These are phyloP conservation scores for Tephrocybe sp. DNA, from an alignment of 768 basidiomycete species.

Conservation along the genomic window DNA sequence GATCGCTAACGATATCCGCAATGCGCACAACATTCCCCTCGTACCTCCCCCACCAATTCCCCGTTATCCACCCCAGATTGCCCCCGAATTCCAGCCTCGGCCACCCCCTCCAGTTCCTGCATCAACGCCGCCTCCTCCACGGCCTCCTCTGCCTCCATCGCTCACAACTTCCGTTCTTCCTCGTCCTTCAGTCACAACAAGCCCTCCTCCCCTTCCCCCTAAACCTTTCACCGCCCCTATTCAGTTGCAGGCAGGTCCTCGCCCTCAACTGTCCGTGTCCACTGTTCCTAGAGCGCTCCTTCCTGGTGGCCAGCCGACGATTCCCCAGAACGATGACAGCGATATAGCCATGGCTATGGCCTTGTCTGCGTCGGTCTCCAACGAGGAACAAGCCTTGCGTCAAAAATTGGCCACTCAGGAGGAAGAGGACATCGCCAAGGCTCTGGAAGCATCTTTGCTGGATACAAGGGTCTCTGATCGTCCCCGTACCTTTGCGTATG, in stretches of 20 bases:
- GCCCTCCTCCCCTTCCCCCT: conserved; percentile 38
- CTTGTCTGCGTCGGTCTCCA: conserved; percentile 47
- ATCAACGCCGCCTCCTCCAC: conserved; percentile 22
- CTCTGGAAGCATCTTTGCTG: conserved; percentile 51
- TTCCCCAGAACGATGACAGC: conserved; percentile 30
- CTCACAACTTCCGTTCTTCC: conserved; percentile 1
- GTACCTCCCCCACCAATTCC: conserved; percentile 22
- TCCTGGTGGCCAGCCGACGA: conserved; percentile 13
- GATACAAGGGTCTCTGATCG: neutral
- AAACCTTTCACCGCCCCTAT: conserved; percentile 27
- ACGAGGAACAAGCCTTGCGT: conserved; percentile 27
- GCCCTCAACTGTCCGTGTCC: neutral
- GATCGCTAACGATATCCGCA: conserved; percentile 16
- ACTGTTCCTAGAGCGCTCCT: neutral
- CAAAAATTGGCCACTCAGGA: conserved; percentile 43
- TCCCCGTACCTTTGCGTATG: conserved; percentile 10
- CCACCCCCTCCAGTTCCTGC: conserved; percentile 20
- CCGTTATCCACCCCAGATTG: conserved; percentile 29
- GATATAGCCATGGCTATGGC: conserved; percentile 47
- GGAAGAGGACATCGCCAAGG: conserved; percentile 65
- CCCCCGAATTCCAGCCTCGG: conserved; percentile 27
- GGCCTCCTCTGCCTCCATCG: conserved; percentile 21
- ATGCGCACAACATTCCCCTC: conserved; percentile 10
- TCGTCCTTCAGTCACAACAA: conserved; percentile 11
- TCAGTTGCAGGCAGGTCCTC: neutral